Evolutionary conservation across 2,329 filamentous ascomycete genomes (phyloP), one percentile per base, ranked within the genome.

Genomic region (Alternaria rosae): DNA sequence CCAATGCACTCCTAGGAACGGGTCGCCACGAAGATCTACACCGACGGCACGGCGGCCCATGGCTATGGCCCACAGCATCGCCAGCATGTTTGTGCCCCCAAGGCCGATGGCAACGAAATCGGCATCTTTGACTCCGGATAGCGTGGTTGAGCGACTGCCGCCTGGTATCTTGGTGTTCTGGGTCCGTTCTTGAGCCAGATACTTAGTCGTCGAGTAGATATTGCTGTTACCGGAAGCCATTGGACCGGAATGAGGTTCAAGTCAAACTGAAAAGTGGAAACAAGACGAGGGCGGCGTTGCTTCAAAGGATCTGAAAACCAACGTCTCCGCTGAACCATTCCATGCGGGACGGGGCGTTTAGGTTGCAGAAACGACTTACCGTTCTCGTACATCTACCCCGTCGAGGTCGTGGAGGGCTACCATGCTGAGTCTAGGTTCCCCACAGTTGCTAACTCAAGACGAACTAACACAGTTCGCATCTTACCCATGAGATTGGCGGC

Each of bases 1-100:
- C 65, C 67, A 69, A 42, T 69, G 65, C 6, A 69, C 67, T 5
- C 62, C 67, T 8, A 69, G 52, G n/a, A 69, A 66, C 6, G 67
- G 65, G 20, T 68, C 65, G 13, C 65, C 62, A 2, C 67, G 65
- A 35, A 68, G 41, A 2, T 68, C 65, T 20, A 69, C 65, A 30
- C 67, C 65, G 8, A 69, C 62, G 9, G 62, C 56, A 12, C 65
- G 59, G 13, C 50, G 54, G 17, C 67, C 67, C 62, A 64, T 67
- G 3, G 62, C 57, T 44, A 69, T 47, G 1, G 67, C 38, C 65
- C 62, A 69, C n/a, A 68, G 21, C 67, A 69, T 69, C 12, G 66
- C 66, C 28, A 69, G 38, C 61, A 67, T 62, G 51, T 68, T 68
- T 43, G 64, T 65, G 35, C 67, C 65, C 20, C 67, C 62, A 55